Evolutionary conservation across 306 rosid species (phyloP), one percentile per base, ranked within the genome.

Genomic region (Prinsepia uniflora): DNA sequence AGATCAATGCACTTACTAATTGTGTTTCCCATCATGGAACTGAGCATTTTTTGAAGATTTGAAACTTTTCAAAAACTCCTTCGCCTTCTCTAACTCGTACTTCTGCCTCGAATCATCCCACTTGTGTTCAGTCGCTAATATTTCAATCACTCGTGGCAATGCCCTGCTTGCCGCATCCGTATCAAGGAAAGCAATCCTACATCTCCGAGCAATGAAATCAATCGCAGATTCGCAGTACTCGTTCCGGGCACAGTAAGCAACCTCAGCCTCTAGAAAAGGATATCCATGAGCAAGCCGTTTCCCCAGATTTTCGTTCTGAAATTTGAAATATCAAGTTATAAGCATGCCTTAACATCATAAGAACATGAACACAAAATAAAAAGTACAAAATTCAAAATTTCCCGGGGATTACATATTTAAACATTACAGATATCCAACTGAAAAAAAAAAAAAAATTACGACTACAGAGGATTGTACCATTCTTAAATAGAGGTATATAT

Each of bases 261-360:
- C 99, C 85, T 95, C 99, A 12, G 99, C 99, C 84, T 95, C 99
- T 65, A 95, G 85, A 80, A 79, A 87, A 17, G 99, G 97, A 82
- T 95, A 89, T 67, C 99, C 91, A 60, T 95, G 99, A 58, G 97
- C 96, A 24, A 95, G 94, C 77, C 99, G 84, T 84, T 95, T 95
- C 54, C 99, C 99, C 82, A 95, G 70, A 65, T 61, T 75, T 81
- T 95, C 99, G 74, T 89, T 81, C 99, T 95, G 68, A 64, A 71
- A 71, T 67, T 56, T 59, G 47, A 74, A 70, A 75, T 8, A 65
- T 47, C 65, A 43, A 70, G 40, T 24, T 41, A 69, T 58, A 42
- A 49, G 53, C 70, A 53, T 64, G 71, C 19, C 39, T 42, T 20
- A 40, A 40, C 48, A 42, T 36, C 48, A 43, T 63, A 57, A 68